Percentiles rank a stretch among this genome's conserved stretches.
These are phyloP conservation scores for Zopfia rhizophila DNA, from an alignment of 2,329 filamentous ascomycete species.

Conservation along the genomic window DNA sequence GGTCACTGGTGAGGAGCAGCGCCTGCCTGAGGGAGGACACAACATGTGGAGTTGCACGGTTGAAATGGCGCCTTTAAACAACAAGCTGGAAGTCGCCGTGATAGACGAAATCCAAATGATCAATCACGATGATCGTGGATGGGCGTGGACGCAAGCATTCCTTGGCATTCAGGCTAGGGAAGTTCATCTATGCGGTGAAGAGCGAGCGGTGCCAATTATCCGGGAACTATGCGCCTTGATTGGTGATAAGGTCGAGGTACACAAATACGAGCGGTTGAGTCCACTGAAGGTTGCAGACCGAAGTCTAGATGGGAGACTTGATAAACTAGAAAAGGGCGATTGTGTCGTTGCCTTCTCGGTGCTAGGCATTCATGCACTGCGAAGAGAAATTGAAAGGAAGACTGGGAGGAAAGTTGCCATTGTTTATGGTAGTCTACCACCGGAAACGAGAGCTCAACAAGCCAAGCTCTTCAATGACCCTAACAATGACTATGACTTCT, in stretches of 20 bases:
- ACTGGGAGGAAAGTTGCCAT: constrained; percentile 88
- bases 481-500: constrained; percentile 91
- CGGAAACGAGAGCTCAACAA: constrained; percentile 91
- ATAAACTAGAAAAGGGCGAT: constrained; percentile 83
- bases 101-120: constrained; percentile 99
- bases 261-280: constrained; percentile 85
- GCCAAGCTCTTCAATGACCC: constrained; percentile 95
- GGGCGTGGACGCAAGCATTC: constrained; percentile 93
- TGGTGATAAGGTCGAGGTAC: constrained; percentile 84
- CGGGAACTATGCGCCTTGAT: constrained; percentile 78
- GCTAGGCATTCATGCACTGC: constrained; percentile 81
- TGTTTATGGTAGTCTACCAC: constrained; percentile 90
- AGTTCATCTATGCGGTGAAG: constrained; percentile 92
- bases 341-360: constrained; percentile 90
- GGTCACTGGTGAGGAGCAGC: constrained; percentile 90
- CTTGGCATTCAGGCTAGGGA: constrained; percentile 88
- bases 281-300: constrained; percentile 73
- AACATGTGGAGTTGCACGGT: constrained; percentile 88
- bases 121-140: constrained; percentile 79
- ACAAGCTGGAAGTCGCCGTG: constrained; percentile 85
- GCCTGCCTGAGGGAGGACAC: constrained; percentile 64
- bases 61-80: constrained; percentile 78
- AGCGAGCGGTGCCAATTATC: constrained; percentile 81
- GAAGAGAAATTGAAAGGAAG: constrained; percentile 76
- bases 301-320: constrained; percentile 72